Percentiles rank a stretch among this genome's conserved stretches.
Evolutionary conservation across 1,284 basidiomycete species (phyloP).

Genomic region (Puccinia coronata): DNA sequence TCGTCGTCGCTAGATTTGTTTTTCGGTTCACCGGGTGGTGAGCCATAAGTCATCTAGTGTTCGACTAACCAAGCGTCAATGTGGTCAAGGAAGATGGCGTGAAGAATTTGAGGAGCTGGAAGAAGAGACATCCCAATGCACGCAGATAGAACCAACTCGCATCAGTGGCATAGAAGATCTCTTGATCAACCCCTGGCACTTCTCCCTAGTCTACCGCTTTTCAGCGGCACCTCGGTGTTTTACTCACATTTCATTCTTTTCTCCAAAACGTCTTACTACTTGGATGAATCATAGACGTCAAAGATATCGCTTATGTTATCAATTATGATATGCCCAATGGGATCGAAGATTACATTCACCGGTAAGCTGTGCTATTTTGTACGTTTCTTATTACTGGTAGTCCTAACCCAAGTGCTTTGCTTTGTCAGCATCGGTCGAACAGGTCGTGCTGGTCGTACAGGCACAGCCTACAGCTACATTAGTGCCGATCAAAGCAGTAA

Average conservation of each 20-base stretch:
- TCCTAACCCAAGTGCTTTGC: slow-evolving; percentile 45
- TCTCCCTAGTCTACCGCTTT: background rate
- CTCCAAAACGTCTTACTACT: slow-evolving; percentile 1
- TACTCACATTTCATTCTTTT: slow-evolving; percentile 12
- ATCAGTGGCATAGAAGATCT: slow-evolving; percentile 11
- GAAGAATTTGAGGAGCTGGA: slow-evolving; percentile 29
- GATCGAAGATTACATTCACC: slow-evolving; percentile 55
- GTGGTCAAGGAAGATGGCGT: slow-evolving; percentile 29
- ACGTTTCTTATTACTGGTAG: slow-evolving; percentile 23
- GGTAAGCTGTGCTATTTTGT: slow-evolving; percentile 49
- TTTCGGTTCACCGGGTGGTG: slow-evolving; percentile 15
- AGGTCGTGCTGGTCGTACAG: slow-evolving; percentile 64
- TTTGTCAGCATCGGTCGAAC: slow-evolving; percentile 65
- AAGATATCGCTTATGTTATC: slow-evolving; percentile 58
- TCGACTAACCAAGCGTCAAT: slow-evolving; percentile 40
- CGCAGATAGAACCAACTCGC: slow-evolving; percentile 27
- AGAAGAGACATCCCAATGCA: background rate
- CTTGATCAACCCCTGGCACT: background rate
- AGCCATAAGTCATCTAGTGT: slow-evolving; percentile 11
- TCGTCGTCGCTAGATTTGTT: slow-evolving; percentile 30
- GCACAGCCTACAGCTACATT: slow-evolving; percentile 91
- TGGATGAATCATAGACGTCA: slow-evolving; percentile 43
- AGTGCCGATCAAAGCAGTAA: slow-evolving; percentile 57
- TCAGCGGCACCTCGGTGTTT: slow-evolving; percentile 28
- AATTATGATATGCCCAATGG: slow-evolving; percentile 55